Evolutionary conservation across 169 alveolate species (phyloP).

Genomic region (Babesia ovis): DNA sequence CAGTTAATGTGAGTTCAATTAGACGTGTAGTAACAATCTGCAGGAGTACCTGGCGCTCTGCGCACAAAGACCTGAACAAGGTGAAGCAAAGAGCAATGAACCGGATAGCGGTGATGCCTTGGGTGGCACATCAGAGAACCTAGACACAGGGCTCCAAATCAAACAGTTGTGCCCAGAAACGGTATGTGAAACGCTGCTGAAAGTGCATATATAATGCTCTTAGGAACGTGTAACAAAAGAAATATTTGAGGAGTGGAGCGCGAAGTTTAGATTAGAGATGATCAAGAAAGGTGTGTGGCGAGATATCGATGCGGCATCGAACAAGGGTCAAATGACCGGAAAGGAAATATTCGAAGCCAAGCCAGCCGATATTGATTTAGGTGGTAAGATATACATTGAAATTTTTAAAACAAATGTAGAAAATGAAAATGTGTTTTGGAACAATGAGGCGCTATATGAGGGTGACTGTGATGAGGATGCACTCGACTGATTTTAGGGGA

Average conservation of each 20-base stretch:
- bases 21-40: background rate
- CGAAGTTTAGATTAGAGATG: conserved; percentile 26
- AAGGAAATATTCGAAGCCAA: conserved; percentile 28
- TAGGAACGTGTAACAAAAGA: conserved; percentile 33
- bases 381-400: conserved; percentile 2
- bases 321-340: conserved; percentile 38
- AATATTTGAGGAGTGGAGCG: conserved; percentile 35
- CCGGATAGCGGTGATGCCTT: background rate
- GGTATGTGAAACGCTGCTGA: background rate
- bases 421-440: conserved; percentile 50
- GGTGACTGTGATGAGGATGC: conserved; percentile 32
- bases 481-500: conserved; percentile 17
- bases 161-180: conserved; percentile 30
- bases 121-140: background rate
- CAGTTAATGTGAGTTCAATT: conserved; percentile 26
- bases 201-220: background rate
- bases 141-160: conserved; percentile 26
- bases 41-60: conserved; percentile 22
- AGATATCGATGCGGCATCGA: conserved; percentile 22
- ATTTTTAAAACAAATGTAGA: background rate
- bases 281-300: conserved; percentile 43
- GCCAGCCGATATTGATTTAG: conserved; percentile 8
- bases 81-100: conserved; percentile 8
- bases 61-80: background rate
- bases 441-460: conserved; percentile 45